Evolutionary conservation across 179 eudicot genomes (phyloP).

Genomic region (Spergularia azorica): DNA sequence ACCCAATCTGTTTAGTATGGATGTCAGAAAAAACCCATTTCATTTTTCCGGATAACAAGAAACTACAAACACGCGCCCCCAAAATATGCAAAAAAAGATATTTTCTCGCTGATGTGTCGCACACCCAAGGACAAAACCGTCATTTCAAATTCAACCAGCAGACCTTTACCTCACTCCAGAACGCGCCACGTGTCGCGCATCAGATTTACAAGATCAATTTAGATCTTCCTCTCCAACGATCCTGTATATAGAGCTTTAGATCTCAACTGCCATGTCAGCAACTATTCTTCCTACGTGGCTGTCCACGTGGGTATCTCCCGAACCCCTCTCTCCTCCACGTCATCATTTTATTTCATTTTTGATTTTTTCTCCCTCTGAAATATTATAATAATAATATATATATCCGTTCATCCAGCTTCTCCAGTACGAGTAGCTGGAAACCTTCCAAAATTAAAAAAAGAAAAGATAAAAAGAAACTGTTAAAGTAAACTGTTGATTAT

Average conservation of each 20-base stretch:
- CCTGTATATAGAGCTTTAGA: slow-evolving; percentile 26
- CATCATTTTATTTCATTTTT: slow-evolving; percentile 1
- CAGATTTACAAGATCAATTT: slow-evolving; percentile 32
- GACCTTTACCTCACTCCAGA: slow-evolving; percentile 39
- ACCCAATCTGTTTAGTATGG: background rate
- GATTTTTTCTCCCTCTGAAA: background rate
- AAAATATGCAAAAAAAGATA: background rate
- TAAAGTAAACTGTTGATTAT: background rate
- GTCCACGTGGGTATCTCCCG: slow-evolving; percentile 12
- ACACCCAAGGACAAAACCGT: background rate
- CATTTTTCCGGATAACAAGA: background rate
- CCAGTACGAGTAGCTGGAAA: background rate
- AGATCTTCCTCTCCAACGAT: slow-evolving; percentile 22
- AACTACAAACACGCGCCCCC: no score
- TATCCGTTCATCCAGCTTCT: background rate
- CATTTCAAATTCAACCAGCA: background rate
- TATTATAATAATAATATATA: background rate
- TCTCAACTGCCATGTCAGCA: slow-evolving; percentile 28
- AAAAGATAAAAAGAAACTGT: background rate
- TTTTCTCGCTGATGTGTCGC: slow-evolving; percentile 27
- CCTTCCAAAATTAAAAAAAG: background rate
- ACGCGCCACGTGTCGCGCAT: slow-evolving; percentile 44
- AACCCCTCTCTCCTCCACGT: slow-evolving; percentile 31
- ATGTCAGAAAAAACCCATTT: background rate
- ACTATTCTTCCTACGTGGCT: slow-evolving; percentile 18